Conservation (phyloP, 1,139 yeast species). For the Protomyces inouyei region DNA sequence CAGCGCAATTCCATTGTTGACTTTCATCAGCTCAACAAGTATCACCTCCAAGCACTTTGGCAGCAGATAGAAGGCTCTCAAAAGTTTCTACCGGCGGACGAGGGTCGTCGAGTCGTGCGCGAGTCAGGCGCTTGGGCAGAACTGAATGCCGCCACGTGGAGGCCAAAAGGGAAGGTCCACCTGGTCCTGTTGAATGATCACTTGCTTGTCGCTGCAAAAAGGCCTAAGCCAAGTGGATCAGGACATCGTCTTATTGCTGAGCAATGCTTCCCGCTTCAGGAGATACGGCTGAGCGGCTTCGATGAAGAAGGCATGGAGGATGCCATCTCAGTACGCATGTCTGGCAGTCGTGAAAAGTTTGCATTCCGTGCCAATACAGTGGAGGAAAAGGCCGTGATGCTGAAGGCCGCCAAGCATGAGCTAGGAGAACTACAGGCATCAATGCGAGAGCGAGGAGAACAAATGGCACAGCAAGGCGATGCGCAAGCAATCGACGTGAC, state of each 20-base stretch:
- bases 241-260: slow-evolving; percentile 54
- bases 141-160: slow-evolving; percentile 80
- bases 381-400: slow-evolving; percentile 53
- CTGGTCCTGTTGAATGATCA: slow-evolving; percentile 74
- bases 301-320: slow-evolving; percentile 16
- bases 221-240: slow-evolving; percentile 40
- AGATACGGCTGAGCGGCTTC: slow-evolving; percentile 51
- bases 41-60: slow-evolving; percentile 64
- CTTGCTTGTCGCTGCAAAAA: slow-evolving; percentile 63
- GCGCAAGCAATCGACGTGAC: neutral
- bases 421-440: slow-evolving; percentile 26
- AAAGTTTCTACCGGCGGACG: slow-evolving; percentile 65
- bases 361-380: slow-evolving; percentile 62
- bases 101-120: slow-evolving; percentile 75
- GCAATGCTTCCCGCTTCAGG: slow-evolving; percentile 73
- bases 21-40: slow-evolving; percentile 75
- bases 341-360: slow-evolving; percentile 43
- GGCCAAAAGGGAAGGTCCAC: slow-evolving; percentile 71
- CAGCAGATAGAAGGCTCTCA: slow-evolving; percentile 89
- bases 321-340: slow-evolving; percentile 8
- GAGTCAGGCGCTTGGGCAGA: slow-evolving; percentile 87
- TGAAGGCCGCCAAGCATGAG: slow-evolving; percentile 30
- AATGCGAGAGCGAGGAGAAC: neutral
- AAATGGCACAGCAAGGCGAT: neutral
- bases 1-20: slow-evolving; percentile 60